Conservation (phyloP, 176 grass and related monocot genomes). For the Raddia distichophylla region DNA sequence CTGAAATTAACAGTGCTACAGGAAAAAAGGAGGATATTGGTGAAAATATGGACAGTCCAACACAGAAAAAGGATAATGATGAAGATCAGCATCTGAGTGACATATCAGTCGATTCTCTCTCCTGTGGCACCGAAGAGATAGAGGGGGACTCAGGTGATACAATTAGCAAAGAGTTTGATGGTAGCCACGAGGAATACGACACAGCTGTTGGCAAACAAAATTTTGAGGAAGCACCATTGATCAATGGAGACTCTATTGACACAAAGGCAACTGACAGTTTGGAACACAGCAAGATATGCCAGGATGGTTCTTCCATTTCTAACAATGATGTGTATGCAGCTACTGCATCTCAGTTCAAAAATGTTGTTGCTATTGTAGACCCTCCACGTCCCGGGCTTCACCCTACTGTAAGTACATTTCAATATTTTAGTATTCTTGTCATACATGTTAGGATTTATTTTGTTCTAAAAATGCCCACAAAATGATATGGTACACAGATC, state of each 20-base stretch:
- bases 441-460: neutral
- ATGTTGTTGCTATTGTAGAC: slow-evolving; percentile 93
- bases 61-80: slow-evolving; percentile 27
- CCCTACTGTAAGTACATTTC: slow-evolving; percentile 75
- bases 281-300: slow-evolving; percentile 34
- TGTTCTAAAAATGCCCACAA: slow-evolving; percentile 15
- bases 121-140: slow-evolving; percentile 35
- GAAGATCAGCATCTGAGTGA: slow-evolving; percentile 25
- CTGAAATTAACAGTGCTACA: slow-evolving; percentile 34
- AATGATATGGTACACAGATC: neutral
- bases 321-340: slow-evolving; percentile 21
- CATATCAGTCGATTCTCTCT: slow-evolving; percentile 10
- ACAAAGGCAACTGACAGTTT: slow-evolving; percentile 28
- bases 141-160: slow-evolving; percentile 27
- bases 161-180: slow-evolving; percentile 43
- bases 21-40: slow-evolving; percentile 35
- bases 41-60: slow-evolving; percentile 31
- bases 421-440: slow-evolving; percentile 3
- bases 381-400: slow-evolving; percentile 94
- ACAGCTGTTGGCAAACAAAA: slow-evolving; percentile 35
- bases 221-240: neutral
- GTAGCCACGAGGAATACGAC: slow-evolving; percentile 33
- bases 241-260: slow-evolving; percentile 32
- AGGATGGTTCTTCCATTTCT: slow-evolving; percentile 30
- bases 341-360: slow-evolving; percentile 59